Conservation (phyloP, 371 early-diverging fungal genomes). For the Lichtheimia hyalospora region DNA sequence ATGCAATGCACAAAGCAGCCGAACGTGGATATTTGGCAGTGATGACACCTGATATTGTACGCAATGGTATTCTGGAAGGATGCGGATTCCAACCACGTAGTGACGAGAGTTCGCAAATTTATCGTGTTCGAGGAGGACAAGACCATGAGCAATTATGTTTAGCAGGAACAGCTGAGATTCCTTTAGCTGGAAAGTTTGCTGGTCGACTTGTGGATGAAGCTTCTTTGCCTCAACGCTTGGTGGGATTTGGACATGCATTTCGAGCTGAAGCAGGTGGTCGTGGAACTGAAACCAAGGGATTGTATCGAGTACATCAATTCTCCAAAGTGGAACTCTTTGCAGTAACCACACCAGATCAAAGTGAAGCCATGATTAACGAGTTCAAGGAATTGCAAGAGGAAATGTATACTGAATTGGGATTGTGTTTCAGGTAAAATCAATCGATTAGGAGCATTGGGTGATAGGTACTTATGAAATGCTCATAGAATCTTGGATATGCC, state of each 20-base stretch:
- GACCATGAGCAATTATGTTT: conserved; percentile 57
- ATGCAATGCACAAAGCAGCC: conserved; percentile 75
- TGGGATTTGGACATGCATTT: conserved; percentile 85
- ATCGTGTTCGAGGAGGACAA: conserved; percentile 56
- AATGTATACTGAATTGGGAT: conserved; percentile 76
- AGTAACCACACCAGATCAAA: conserved; percentile 65
- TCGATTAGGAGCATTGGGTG: not conserved
- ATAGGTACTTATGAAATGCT: not conserved
- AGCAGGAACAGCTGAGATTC: conserved; percentile 92
- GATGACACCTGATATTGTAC: conserved; percentile 87
- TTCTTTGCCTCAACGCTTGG: conserved; percentile 69
- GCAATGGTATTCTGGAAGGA: conserved; percentile 75
- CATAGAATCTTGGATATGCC: conserved; percentile 88
- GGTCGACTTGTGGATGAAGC: conserved; percentile 54
- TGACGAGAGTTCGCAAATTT: conserved; percentile 82
- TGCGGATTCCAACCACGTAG: conserved; percentile 91
- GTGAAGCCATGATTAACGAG: conserved; percentile 70
- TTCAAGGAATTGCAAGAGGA: conserved; percentile 74
- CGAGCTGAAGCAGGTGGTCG: conserved; percentile 89
- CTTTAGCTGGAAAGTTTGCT: conserved; percentile 83
- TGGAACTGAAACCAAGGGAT: conserved; percentile 83
- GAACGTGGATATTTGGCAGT: conserved; percentile 76
- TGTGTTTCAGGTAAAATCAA: conserved; percentile 68
- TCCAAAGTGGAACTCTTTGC: conserved; percentile 92
- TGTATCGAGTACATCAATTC: conserved; percentile 95